Conservation (phyloP, 106 monocot species). For the Dioscorea zingiberensis region DNA sequence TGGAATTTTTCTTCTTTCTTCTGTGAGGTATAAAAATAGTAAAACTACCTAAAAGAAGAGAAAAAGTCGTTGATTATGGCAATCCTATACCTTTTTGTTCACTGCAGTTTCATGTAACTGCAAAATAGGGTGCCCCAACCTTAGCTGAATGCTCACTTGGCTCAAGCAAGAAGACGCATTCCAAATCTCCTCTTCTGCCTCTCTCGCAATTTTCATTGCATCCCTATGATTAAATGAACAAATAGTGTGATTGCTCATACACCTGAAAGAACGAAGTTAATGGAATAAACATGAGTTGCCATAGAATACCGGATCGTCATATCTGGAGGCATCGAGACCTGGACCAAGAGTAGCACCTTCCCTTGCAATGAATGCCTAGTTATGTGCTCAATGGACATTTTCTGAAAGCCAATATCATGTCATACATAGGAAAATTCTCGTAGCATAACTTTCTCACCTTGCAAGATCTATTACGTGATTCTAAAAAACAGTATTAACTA, state of each 20-base stretch:
- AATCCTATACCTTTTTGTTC: too few relatives aligned
- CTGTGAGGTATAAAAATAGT: too few relatives aligned
- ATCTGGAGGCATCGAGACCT: constrained; percentile 69
- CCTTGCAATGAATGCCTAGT: constrained; percentile 69
- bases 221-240: constrained; percentile 33
- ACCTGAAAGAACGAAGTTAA: neutral
- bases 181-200: constrained; percentile 64
- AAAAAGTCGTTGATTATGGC: too few relatives aligned
- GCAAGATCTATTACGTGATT: neutral
- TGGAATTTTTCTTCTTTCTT: too few relatives aligned
- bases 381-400: constrained; percentile 68
- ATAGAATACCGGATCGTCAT: constrained; percentile 48
- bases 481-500: neutral
- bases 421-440: neutral
- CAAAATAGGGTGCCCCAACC: constrained; percentile 44
- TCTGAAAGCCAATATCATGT: constrained; percentile 22
- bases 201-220: constrained; percentile 63
- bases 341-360: constrained; percentile 54
- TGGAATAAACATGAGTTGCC: neutral
- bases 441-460: too few relatives aligned
- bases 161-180: constrained; percentile 42
- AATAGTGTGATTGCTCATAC: neutral
- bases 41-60: too few relatives aligned
- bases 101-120: neutral
- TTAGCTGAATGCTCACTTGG: constrained; percentile 72